Conservation (phyloP, 2,329 filamentous ascomycete genomes). For the Diaporthe aspalathi region DNA sequence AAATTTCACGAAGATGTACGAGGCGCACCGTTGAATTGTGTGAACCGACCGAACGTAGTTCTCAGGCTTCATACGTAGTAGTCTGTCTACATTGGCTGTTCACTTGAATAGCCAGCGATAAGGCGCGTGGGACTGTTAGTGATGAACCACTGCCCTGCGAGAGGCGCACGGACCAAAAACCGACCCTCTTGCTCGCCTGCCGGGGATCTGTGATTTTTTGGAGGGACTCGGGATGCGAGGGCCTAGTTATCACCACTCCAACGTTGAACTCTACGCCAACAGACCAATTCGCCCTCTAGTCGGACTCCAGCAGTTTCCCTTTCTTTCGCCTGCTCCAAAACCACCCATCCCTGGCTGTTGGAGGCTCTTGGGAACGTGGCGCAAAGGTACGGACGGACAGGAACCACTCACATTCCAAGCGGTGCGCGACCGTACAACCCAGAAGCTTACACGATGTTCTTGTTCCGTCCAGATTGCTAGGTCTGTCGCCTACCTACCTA, state of each 20-base stretch:
- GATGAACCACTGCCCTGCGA: not conserved
- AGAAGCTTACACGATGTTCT: slow-evolving; percentile 8
- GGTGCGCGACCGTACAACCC: not conserved
- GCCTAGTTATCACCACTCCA: not conserved
- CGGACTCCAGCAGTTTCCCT: not conserved
- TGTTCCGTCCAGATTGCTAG: not conserved
- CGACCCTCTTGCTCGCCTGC: slow-evolving; percentile 21
- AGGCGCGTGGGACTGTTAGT: too few relatives aligned
- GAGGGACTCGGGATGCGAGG: not conserved
- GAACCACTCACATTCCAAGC: too few relatives aligned
- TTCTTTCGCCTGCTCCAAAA: too few relatives aligned
- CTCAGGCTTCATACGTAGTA: too few relatives aligned
- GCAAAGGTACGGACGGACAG: slow-evolving; percentile 16
- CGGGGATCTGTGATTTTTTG: slow-evolving; percentile 33
- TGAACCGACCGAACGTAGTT: too few relatives aligned
- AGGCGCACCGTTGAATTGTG: too few relatives aligned
- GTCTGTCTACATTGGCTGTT: too few relatives aligned
- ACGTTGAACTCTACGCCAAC: not conserved
- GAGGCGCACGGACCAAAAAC: slow-evolving; percentile 25
- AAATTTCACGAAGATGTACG: slow-evolving; percentile 28
- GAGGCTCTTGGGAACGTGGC: not conserved
- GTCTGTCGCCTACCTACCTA: not conserved
- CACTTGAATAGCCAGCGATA: too few relatives aligned
- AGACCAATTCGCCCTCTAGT: not conserved
- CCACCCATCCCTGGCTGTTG: not conserved